Conservation (phyloP, 2,329 filamentous ascomycete species). For the Hypoxylon sp. region DNA sequence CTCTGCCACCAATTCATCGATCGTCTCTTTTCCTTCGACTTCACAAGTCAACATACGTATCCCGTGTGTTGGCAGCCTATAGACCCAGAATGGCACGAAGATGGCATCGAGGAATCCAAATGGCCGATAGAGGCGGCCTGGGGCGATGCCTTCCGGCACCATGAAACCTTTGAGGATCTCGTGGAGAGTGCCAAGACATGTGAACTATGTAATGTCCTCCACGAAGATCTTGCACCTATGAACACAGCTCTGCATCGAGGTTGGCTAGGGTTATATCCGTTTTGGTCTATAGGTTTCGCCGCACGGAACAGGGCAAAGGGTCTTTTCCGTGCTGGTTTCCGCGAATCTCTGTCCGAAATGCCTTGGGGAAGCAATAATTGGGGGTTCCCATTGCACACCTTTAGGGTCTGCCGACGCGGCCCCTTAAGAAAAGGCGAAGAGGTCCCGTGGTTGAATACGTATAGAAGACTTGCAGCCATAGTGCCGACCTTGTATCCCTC, state of each 20-base stretch:
- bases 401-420: slow-evolving; percentile 30
- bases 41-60: slow-evolving; percentile 20
- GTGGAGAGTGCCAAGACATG: slow-evolving; percentile 33
- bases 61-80: slow-evolving; percentile 21
- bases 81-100: slow-evolving; percentile 11
- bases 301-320: slow-evolving; percentile 36
- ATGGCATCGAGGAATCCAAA: not conserved
- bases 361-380: slow-evolving; percentile 33
- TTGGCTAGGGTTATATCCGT: slow-evolving; percentile 43
- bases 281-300: slow-evolving; percentile 16
- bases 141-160: slow-evolving; percentile 36
- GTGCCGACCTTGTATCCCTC: not conserved
- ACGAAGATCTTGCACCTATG: slow-evolving; percentile 30
- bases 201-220: slow-evolving; percentile 37
- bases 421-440: slow-evolving; percentile 16
- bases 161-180: slow-evolving; percentile 31
- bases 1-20: slow-evolving; percentile 35
- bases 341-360: slow-evolving; percentile 26
- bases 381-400: slow-evolving; percentile 36
- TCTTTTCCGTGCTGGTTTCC: slow-evolving; percentile 42
- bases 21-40: slow-evolving; percentile 30
- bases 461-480: slow-evolving; percentile 21
- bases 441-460: slow-evolving; percentile 20
- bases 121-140: slow-evolving; percentile 13
- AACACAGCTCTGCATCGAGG: slow-evolving; percentile 26